A percentile compares a stretch with the other conserved stretches of the same genome.
Conservation (phyloP, 2,329 filamentous ascomycete genomes). For the Xylariaceae sp. region DNA sequence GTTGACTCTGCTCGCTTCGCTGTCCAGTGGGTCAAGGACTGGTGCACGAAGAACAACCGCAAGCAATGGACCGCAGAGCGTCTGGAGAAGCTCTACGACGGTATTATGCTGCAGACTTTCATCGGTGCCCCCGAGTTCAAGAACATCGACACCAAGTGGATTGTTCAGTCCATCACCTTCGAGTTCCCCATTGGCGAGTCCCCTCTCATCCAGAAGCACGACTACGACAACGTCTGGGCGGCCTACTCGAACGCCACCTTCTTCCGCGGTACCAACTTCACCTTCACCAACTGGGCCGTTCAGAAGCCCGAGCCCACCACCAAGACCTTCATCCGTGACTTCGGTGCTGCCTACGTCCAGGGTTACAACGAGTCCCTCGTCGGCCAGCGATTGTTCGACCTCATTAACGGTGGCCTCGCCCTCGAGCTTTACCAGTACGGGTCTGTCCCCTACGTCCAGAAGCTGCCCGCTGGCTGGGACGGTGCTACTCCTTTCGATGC, state of each 20-base stretch:
- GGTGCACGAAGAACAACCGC: conserved; percentile 4
- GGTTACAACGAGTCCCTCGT: conserved; percentile 11
- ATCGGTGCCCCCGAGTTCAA: conserved; percentile 18
- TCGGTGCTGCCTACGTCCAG: conserved; percentile 16
- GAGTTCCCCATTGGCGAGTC: conserved; percentile 18
- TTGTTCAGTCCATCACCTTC: conserved; percentile 19
- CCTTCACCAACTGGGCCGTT: conserved; percentile 18
- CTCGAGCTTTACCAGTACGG: conserved; percentile 14
- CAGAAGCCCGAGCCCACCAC: conserved; percentile 18
- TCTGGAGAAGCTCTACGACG: conserved; percentile 18
- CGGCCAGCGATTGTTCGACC: conserved; percentile 16
- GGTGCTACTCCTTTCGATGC: too few species aligned
- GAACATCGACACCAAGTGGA: conserved; percentile 21
- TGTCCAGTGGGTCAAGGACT: conserved; percentile 16
- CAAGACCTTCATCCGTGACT: conserved; percentile 18
- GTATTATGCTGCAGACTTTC: conserved; percentile 18
- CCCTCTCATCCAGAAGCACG: conserved; percentile 15
- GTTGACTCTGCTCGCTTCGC: conserved; percentile 17
- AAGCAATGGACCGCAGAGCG: conserved; percentile 13
- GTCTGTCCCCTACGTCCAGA: too few species aligned
- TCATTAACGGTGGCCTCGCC: conserved; percentile 19
- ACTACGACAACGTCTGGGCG: conserved; percentile 19
- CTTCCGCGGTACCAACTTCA: conserved; percentile 21
- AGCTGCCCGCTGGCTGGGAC: too few species aligned
- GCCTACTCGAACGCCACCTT: conserved; percentile 20